A percentile compares a stretch with the other conserved stretches of the same genome.
These are phyloP conservation scores for Paecilomyces sp. DNA, from an alignment of 2,329 filamentous ascomycete genomes.

Conservation along the genomic window DNA sequence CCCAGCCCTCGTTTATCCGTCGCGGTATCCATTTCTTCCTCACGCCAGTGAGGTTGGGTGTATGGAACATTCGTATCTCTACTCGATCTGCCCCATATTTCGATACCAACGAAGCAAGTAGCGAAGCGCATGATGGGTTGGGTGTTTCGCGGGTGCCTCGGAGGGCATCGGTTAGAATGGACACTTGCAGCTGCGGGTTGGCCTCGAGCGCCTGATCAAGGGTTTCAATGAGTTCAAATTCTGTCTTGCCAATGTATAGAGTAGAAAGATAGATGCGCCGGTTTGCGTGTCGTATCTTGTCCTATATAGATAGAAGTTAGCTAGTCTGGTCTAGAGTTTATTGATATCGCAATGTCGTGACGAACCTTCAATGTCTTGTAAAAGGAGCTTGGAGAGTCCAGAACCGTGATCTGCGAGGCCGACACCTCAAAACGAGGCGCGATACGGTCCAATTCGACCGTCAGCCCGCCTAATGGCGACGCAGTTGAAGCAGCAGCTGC, in stretches of 20 bases:
- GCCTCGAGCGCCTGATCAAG: slow-evolving; percentile 65
- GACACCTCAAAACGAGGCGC: slow-evolving; percentile 84
- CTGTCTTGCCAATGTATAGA: slow-evolving; percentile 89
- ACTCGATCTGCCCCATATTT: slow-evolving; percentile 82
- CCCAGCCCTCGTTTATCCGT: slow-evolving; percentile 96
- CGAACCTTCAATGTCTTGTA: slow-evolving; percentile 80
- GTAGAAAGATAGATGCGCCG: slow-evolving; percentile 86
- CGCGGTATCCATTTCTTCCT: slow-evolving; percentile 77
- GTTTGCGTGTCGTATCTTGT: slow-evolving; percentile 74
- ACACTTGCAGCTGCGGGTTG: slow-evolving; percentile 72
- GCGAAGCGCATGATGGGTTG: slow-evolving; percentile 74
- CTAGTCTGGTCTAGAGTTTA: slow-evolving; percentile 2
- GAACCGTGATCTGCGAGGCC: slow-evolving; percentile 70
- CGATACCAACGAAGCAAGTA: slow-evolving; percentile 72
- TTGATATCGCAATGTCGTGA: background rate
- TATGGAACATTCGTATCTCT: slow-evolving; percentile 96
- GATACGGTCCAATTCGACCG: slow-evolving; percentile 74
- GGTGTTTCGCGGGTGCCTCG: slow-evolving; percentile 89
- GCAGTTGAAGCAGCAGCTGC: slow-evolving; percentile 19
- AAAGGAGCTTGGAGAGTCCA: slow-evolving; percentile 79
- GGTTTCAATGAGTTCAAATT: slow-evolving; percentile 77
- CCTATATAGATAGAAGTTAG: slow-evolving; percentile 37
- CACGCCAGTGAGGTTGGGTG: slow-evolving; percentile 83
- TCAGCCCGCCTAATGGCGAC: slow-evolving; percentile 53
- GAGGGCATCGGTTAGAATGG: slow-evolving; percentile 84